Evolutionary conservation across 176 grass and related monocot species (phyloP), one percentile per base, ranked within the genome.

Genomic region (Elaeis guineensis): DNA sequence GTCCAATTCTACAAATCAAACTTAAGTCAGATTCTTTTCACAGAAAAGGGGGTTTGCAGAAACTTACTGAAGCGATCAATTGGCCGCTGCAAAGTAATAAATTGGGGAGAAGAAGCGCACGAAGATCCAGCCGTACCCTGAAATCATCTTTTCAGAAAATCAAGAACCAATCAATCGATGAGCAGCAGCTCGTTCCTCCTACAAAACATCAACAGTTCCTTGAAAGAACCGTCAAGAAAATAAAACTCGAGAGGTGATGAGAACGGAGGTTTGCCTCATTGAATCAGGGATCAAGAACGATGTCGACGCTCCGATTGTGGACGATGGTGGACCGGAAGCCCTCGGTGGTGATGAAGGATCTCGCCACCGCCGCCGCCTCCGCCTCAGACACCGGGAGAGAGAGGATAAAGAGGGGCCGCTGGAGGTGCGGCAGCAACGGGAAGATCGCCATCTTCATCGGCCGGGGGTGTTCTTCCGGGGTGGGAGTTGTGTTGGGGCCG

Each of bases 221-320:
- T 16, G 24, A 14, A 44, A 62, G 35, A 44, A 44, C 11, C 3
- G 14, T 44, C 9, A 67, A 12, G 19, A 49, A 48, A 14, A 61
- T 5, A 26, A 22, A 61, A 35, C 6, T 22, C n/a, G 14, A 25
- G 21, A 7, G 16, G 35, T 0, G 7, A 44, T 12, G 35, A 44
- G 35, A 44, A 44, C 35, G 35, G 35, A 14, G 48, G 26, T 6
- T 21, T 67, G 91, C 87, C 76, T 89, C 83, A 60, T 91, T 91
- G 79, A 85, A 91, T 87, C 78, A 91, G 50, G 87, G 87, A 75
- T 97, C 87, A 62, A 91, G 93, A 68, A 97, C 84, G 70, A 97
- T 91, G 79, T 97, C 87, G 66, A 83, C 50, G 59, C 87, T 89
- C 58, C 87, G 78, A 69, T 97, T 97, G 54, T 91, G 84, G 65